Percentiles rank a stretch among this genome's conserved stretches.
Conservation (phyloP, 2,329 filamentous ascomycete species). For the Sclerotinia sclerotiorum region DNA sequence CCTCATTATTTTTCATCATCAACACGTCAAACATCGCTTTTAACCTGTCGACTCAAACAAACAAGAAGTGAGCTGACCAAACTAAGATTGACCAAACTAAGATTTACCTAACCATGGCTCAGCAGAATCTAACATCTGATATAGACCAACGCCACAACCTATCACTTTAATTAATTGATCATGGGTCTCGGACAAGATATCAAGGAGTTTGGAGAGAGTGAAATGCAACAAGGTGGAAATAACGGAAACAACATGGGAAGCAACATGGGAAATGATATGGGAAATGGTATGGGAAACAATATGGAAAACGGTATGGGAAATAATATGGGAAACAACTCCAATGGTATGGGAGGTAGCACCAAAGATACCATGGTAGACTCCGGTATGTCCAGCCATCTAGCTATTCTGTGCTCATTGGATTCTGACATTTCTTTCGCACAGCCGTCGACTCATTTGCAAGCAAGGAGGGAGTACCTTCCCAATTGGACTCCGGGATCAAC, state of each 20-base stretch:
- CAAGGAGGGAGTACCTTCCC: slow-evolving; percentile 41
- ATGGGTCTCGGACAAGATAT: slow-evolving; percentile 38
- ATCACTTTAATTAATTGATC: slow-evolving; percentile 27
- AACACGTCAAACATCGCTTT: not conserved
- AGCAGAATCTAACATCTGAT: not conserved
- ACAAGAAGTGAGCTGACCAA: not conserved
- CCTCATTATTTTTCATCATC: not conserved
- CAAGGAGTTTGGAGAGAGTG: slow-evolving; percentile 39
- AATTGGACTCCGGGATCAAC: slow-evolving; percentile 39
- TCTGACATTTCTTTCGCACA: slow-evolving; percentile 20
- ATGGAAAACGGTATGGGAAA: slow-evolving; percentile 36
- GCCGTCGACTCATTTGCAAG: slow-evolving; percentile 40
- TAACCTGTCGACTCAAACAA: not conserved
- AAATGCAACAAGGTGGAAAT: slow-evolving; percentile 40
- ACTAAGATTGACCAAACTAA: no score
- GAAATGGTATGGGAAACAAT: slow-evolving; percentile 29
- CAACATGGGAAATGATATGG: slow-evolving; percentile 35
- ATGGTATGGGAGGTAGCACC: slow-evolving; percentile 37
- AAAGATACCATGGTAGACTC: slow-evolving; percentile 42
- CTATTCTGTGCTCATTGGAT: not conserved
- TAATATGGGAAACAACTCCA: slow-evolving; percentile 38
- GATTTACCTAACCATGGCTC: not conserved
- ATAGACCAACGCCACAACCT: not conserved
- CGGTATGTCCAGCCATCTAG: slow-evolving; percentile 30
- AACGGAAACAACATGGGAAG: slow-evolving; percentile 30